phyloP scores from a whole-genome alignment of 192 early-diverging fungal species.

The Paraglomus brasilianum region DNA sequence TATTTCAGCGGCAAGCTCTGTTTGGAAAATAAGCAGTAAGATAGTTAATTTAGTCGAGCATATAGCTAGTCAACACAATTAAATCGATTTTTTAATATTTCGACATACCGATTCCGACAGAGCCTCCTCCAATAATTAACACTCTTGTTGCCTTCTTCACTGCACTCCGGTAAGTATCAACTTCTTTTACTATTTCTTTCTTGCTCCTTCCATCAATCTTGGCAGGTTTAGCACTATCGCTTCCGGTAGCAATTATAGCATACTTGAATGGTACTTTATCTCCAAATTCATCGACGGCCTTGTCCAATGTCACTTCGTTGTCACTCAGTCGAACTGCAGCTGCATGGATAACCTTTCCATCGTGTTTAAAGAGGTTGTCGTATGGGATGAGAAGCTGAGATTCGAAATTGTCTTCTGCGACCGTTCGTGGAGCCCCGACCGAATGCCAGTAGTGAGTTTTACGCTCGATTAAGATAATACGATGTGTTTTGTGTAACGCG shows the following conservation, averaged over 20 bases:
- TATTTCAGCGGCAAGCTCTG: slow-evolving; percentile 59
- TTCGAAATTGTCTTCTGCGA: slow-evolving; percentile 48
- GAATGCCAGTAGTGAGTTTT: slow-evolving; percentile 57
- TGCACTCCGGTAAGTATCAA: slow-evolving; percentile 36
- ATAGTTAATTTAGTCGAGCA: no score
- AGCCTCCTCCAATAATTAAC: slow-evolving; percentile 61
- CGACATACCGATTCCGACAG: slow-evolving; percentile 52
- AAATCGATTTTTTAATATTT: slow-evolving; percentile 10
- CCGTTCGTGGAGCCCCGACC: slow-evolving; percentile 49
- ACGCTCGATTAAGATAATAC: slow-evolving; percentile 56
- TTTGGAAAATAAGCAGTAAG: not conserved
- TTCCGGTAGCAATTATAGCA: slow-evolving; percentile 57
- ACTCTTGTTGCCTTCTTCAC: slow-evolving; percentile 45
- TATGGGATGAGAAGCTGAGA: slow-evolving; percentile 53
- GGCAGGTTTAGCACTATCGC: slow-evolving; percentile 44
- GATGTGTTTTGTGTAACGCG: slow-evolving; percentile 37
- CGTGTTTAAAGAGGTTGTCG: slow-evolving; percentile 41
- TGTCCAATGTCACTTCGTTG: slow-evolving; percentile 43
- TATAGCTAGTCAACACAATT: slow-evolving; percentile 18
- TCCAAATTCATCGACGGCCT: slow-evolving; percentile 22
- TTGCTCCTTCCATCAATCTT: slow-evolving; percentile 37
- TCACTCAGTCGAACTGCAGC: slow-evolving; percentile 40
- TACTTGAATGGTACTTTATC: slow-evolving; percentile 48
- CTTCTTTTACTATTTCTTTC: slow-evolving; percentile 39
- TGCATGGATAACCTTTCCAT: slow-evolving; percentile 49